Base-by-base conservation (phyloP, 176 grass and related monocot species). In the Echinochloa phyllopogon region DNA sequence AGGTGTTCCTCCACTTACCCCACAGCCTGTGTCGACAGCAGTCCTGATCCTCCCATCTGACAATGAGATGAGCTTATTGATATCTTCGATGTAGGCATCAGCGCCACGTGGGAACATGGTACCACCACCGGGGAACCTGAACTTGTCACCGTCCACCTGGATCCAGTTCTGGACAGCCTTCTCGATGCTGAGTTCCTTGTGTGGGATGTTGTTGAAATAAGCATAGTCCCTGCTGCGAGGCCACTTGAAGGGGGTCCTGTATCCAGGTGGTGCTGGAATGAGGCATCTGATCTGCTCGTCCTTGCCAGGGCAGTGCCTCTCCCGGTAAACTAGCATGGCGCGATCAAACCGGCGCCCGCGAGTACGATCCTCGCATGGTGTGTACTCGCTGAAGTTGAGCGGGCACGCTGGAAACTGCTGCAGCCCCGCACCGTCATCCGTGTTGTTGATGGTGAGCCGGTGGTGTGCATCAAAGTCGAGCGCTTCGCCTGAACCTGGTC, bases 111-210 rank as follows among this genome's bases (percentile, higher is more conserved):
- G 95, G 53, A 98, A 98, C 93, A 91, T 92, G 4, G 95, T 98
- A 65, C 95, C 95, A 45, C 95, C 95, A 9, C 95, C 95, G 1
- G 95, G 95, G 84, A 98, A 98, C 76, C 93, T 81, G 76, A 98
- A 98, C 85, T 70, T 80, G 40, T 98, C 39, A 5, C 91, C 95
- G 42, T 98, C 95, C 21, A 98, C 91, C 48, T 91, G 93, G 75
- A 98, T 90, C 95, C 95, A 98, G 75, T 98, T 98, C 87, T 98
- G 95, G 62, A 98, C 91, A 0, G 95, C 95, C 87, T 98, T 98
- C 91, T 98, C 95, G 6, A 98, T 93, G 86, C 95, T 98, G 79
- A 98, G 87, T 82, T 98, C 95, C 87, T 95, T 98, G 85, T 98
- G 95, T 11, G 95, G 95, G 56, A 98, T 98, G 38, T 98, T 98